Evolutionary conservation across 768 basidiomycete genomes (phyloP).

Genomic region (Favolaschia claudopus): DNA sequence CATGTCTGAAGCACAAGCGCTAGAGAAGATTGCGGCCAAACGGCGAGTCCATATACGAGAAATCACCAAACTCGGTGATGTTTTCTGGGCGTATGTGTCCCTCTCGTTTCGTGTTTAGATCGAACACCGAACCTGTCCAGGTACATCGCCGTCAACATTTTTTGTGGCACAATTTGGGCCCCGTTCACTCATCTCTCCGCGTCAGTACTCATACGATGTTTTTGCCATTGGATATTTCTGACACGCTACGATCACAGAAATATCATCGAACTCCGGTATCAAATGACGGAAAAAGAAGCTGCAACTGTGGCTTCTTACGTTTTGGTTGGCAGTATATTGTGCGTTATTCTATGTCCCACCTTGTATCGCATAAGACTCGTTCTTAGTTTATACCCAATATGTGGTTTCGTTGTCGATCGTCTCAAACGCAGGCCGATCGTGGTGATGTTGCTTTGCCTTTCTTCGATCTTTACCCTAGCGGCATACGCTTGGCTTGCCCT

Average conservation of each 20-base stretch:
- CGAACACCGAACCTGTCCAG: slow-evolving; percentile 45
- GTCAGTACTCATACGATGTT: slow-evolving; percentile 46
- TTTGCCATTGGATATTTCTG: slow-evolving; percentile 2
- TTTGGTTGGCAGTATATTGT: slow-evolving; percentile 74
- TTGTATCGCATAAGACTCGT: neutral
- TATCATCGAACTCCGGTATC: slow-evolving; percentile 73
- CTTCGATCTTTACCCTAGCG: slow-evolving; percentile 64
- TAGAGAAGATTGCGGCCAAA: slow-evolving; percentile 73
- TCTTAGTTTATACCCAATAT: slow-evolving; percentile 43
- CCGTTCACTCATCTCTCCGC: slow-evolving; percentile 81
- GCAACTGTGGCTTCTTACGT: slow-evolving; percentile 75
- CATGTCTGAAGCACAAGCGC: slow-evolving; percentile 65
- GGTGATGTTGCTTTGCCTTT: slow-evolving; percentile 61
- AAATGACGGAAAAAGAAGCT: slow-evolving; percentile 64
- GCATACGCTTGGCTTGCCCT: slow-evolving; percentile 74
- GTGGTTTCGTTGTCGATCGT: slow-evolving; percentile 71
- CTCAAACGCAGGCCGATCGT: slow-evolving; percentile 65
- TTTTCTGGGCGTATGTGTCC: slow-evolving; percentile 75
- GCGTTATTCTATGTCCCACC: slow-evolving; percentile 31
- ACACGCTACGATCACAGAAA: too few species aligned
- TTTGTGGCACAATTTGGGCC: slow-evolving; percentile 80
- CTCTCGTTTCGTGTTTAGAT: neutral
- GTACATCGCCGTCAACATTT: slow-evolving; percentile 77
- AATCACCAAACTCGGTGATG: slow-evolving; percentile 72
- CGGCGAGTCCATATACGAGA: slow-evolving; percentile 65